These are phyloP conservation scores for Gautieria morchelliformis DNA, from an alignment of 768 basidiomycete genomes.

Conservation along the genomic window DNA sequence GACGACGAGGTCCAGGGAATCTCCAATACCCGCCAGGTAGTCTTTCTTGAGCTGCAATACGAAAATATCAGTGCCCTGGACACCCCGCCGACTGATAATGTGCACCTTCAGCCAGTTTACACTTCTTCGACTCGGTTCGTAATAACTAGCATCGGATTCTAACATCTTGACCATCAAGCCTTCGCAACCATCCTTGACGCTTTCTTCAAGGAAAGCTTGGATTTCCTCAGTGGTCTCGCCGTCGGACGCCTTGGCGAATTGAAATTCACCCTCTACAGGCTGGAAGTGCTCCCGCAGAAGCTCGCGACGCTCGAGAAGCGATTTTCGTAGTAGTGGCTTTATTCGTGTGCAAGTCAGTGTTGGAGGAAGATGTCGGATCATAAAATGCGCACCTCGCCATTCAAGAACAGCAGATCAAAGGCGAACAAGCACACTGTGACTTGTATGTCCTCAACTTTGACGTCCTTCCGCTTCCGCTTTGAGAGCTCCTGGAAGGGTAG, in stretches of 20 bases:
- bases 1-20: conserved; percentile 96
- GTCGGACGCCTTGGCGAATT: conserved; percentile 88
- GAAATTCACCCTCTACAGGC: conserved; percentile 80
- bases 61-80: conserved; percentile 2
- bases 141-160: conserved; percentile 82
- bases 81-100: background rate
- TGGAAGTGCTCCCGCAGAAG: conserved; percentile 75
- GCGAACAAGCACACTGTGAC: conserved; percentile 94
- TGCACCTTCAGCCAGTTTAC: conserved; percentile 96
- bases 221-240: conserved; percentile 88
- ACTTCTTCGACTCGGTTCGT: conserved; percentile 91
- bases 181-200: conserved; percentile 97
- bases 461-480: conserved; percentile 91
- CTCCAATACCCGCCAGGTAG: conserved; percentile 91
- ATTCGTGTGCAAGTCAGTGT: background rate
- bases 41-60: conserved; percentile 86
- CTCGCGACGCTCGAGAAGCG: conserved; percentile 66
- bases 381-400: conserved; percentile 71
- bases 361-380: background rate
- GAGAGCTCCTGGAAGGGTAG: conserved; percentile 99
- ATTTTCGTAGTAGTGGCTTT: conserved; percentile 74
- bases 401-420: conserved; percentile 92
- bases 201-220: conserved; percentile 88
- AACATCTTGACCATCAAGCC: conserved; percentile 99
- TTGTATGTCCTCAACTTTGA: conserved; percentile 95